Evolutionary conservation across 1,139 yeast species (phyloP).

Genomic region (Diutina siamensis): DNA sequence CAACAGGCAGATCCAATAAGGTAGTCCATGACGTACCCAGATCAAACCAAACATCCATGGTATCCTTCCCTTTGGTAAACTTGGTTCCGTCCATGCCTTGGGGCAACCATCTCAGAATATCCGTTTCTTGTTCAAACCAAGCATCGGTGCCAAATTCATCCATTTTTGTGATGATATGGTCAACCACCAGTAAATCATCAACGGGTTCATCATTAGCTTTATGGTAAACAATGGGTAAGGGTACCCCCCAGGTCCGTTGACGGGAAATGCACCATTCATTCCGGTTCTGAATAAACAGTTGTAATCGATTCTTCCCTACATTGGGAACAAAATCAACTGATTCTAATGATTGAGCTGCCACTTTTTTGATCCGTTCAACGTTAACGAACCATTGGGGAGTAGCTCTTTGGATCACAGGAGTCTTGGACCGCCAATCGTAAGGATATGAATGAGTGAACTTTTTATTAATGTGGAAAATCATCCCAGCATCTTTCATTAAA

Average conservation of each 20-base stretch:
- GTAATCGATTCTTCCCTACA: constrained; percentile 57
- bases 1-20: constrained; percentile 22
- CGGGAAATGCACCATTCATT: constrained; percentile 97
- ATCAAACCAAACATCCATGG: constrained; percentile 99
- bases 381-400: constrained; percentile 98
- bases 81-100: constrained; percentile 23
- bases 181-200: constrained; percentile 39
- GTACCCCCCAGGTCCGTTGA: constrained; percentile 98
- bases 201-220: constrained; percentile 48
- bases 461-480: constrained; percentile 38
- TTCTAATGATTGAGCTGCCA: constrained; percentile 49
- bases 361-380: constrained; percentile 57
- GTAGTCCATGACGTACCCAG: constrained; percentile 91
- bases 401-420: constrained; percentile 88
- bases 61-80: constrained; percentile 64
- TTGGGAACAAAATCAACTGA: constrained; percentile 63
- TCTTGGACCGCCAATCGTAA: constrained; percentile 93
- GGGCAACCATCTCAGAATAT: constrained; percentile 68
- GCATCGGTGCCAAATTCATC: constrained; percentile 55
- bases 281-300: constrained; percentile 64
- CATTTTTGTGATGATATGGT: constrained; percentile 40
- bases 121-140: constrained; percentile 57
- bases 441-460: constrained; percentile 78
- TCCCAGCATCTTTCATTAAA: constrained; percentile 27
- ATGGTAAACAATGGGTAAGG: constrained; percentile 76